Evolutionary conservation across 2,329 filamentous ascomycete genomes (phyloP), one percentile per base, ranked within the genome.

Genomic region (Penicillium sp.): DNA sequence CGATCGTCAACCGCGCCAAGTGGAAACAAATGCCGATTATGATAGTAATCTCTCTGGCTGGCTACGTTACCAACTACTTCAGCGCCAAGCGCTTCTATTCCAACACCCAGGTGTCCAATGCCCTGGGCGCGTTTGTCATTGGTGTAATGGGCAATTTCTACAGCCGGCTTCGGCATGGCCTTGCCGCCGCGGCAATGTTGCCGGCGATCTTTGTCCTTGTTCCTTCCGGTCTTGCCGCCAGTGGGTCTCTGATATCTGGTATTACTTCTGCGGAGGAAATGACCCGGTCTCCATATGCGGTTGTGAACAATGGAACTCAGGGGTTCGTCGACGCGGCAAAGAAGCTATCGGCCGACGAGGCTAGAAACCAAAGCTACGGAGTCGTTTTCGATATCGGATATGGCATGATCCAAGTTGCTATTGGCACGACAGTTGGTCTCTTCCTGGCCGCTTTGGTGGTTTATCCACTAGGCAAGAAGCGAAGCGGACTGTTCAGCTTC

Each of bases 141-240:
- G 91, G 91, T 11, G 82, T 92, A 34, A 76, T 91, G 49, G 90
- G 90, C 3, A 95, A 95, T 64, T 70, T 91, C 2, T 93, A 94
- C 76, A 88, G 87, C 15, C 83, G 90, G 2, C 66, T 81, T 36
- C 73, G 88, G 13, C 91, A 92, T 70, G 89, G 89, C 1, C 83
- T 96, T 2, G 92, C 92, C 0, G 91, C 91, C 0, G 90, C 91
- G 0, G 88, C 90, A 1, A 90, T 96, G 81, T 77, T 96, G 10
- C 92, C 92, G 0, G 92, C 89, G 5, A 95, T 96, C 61, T 95
- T 95, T 61, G 83, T 86, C 2, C 82, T 86, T 58, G 84, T 87
- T 0, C 84, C 84, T 0, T 82, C 79, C 2, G 84, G 84, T 1
- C 74, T 87, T 3, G 82, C 84, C 3, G 82, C 84, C 0, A 78